phyloP scores from a whole-genome alignment of 2,329 filamentous ascomycete genomes.

The Botrytis pseudocinerea region DNA sequence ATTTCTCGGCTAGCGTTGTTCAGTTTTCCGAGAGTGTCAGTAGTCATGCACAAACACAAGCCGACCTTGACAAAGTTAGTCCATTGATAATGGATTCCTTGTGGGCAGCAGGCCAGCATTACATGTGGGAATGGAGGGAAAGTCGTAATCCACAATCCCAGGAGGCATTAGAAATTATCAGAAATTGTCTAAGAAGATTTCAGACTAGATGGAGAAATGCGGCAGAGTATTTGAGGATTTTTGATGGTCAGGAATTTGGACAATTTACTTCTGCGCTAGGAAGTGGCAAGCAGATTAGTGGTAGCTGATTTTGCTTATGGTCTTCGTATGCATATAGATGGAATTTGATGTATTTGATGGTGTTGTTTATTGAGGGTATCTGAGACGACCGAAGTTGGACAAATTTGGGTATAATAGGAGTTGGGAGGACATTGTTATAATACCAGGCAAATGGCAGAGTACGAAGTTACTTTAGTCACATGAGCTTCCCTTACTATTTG shows the following conservation, averaged over 20 bases:
- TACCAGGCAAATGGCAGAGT: not conserved
- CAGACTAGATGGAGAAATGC: conserved; percentile 43
- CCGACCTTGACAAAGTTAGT: conserved; percentile 39
- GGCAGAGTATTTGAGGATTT: conserved; percentile 43
- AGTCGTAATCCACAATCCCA: conserved; percentile 40
- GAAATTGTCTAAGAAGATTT: conserved; percentile 39
- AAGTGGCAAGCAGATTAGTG: conserved; percentile 28
- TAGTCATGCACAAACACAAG: conserved; percentile 29
- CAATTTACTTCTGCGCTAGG: conserved; percentile 39
- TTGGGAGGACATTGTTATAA: not conserved
- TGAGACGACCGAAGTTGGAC: not conserved
- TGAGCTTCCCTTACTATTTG: not conserved
- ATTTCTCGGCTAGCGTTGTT: conserved; percentile 37
- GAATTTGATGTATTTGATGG: not conserved
- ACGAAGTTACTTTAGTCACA: not conserved
- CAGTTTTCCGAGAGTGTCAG: conserved; percentile 39
- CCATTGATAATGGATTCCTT: conserved; percentile 44
- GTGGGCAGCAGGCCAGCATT: conserved; percentile 44
- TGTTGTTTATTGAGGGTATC: not conserved
- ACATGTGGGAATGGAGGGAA: conserved; percentile 45
- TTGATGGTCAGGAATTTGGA: conserved; percentile 43
- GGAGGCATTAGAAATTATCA: conserved; percentile 39
- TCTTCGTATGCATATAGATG: not conserved
- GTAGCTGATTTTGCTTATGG: not conserved
- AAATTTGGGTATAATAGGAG: not conserved